phyloP scores from a whole-genome alignment of 169 alveolate species.

The Cryptosporidium muris region DNA sequence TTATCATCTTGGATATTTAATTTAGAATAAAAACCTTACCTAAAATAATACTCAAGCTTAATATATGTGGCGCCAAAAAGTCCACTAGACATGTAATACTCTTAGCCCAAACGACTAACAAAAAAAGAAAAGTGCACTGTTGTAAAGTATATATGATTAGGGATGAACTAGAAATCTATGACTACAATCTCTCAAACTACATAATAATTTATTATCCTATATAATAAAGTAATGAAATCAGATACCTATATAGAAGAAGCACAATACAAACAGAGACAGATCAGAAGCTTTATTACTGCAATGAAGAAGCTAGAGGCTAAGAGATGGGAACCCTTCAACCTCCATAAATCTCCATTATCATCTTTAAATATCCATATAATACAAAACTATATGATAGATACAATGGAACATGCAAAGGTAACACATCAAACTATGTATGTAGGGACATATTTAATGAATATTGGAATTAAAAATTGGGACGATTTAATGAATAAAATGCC shows the following conservation, averaged over 20 bases:
- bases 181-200: too few species aligned
- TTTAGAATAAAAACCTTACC: too few species aligned
- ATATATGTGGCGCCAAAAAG: too few species aligned
- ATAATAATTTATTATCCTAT: too few species aligned
- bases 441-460: constrained; percentile 29
- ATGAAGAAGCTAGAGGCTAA: constrained; percentile 15
- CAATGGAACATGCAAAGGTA: not conserved
- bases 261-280: not conserved
- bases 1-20: too few species aligned
- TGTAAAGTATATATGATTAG: too few species aligned
- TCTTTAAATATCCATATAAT: not conserved
- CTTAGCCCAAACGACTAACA: too few species aligned
- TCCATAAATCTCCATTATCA: not conserved
- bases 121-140: too few species aligned
- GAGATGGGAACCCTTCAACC: not conserved
- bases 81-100: too few species aligned
- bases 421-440: constrained; percentile 28
- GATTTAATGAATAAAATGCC: not conserved
- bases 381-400: constrained; percentile 13
- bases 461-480: constrained; percentile 31
- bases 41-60: too few species aligned
- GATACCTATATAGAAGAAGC: not conserved
- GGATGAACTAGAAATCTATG: too few species aligned
- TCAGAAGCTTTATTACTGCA: constrained; percentile 8
- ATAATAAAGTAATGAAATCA: not conserved